A percentile compares a stretch with the other conserved stretches of the same genome.
phyloP scores from a whole-genome alignment of 257 asterid species.

The Apocynum venetum region DNA sequence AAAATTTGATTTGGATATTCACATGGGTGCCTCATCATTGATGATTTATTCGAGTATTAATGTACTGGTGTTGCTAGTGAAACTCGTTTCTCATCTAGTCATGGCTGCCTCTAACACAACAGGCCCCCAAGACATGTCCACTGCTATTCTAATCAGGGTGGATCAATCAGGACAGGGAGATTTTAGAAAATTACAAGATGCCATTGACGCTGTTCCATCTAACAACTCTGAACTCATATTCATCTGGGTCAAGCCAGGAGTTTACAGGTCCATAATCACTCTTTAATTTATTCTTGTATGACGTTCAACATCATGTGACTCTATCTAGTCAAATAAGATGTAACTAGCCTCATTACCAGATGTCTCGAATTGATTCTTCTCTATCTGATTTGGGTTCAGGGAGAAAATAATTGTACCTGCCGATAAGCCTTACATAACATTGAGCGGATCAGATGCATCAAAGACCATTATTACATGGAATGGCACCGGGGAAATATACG shows the following conservation, averaged over 20 bases:
- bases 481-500: constrained; percentile 34
- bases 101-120: constrained; percentile 25
- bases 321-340: too few relatives aligned
- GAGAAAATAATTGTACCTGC: constrained; percentile 45
- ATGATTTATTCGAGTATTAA: constrained; percentile 9
- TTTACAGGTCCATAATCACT: constrained; percentile 32
- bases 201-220: constrained; percentile 41
- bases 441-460: constrained; percentile 35
- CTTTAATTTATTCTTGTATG: neutral
- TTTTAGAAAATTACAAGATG: constrained; percentile 40
- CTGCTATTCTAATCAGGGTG: constrained; percentile 40
- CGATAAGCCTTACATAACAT: constrained; percentile 46
- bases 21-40: constrained; percentile 31
- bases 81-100: constrained; percentile 3
- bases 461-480: constrained; percentile 38
- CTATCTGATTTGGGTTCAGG: constrained; percentile 11
- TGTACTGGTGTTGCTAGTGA: constrained; percentile 6
- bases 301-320: too few relatives aligned
- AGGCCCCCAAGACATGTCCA: constrained; percentile 23
- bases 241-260: constrained; percentile 46
- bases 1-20: constrained; percentile 10
- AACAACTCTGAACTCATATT: constrained; percentile 34
- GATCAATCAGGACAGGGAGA: constrained; percentile 48
- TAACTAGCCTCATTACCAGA: too few relatives aligned
- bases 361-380: too few relatives aligned